phyloP scores from a whole-genome alignment of 805 yeast genomes.

The Kazachstania bromeliacearum region DNA sequence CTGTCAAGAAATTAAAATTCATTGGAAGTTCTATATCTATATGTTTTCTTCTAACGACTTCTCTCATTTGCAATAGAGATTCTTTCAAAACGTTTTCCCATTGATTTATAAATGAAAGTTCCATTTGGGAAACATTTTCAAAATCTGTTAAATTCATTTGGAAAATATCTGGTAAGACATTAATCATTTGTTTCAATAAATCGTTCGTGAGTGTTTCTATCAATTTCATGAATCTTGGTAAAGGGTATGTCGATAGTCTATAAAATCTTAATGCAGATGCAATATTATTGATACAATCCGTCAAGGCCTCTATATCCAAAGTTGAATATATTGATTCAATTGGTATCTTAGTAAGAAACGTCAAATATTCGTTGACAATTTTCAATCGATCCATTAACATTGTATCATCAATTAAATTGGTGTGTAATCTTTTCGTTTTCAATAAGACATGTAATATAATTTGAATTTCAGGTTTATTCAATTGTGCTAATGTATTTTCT shows the following conservation, averaged over 20 bases:
- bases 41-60: slow-evolving; percentile 45
- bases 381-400: slow-evolving; percentile 49
- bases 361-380: slow-evolving; percentile 46
- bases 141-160: slow-evolving; percentile 32
- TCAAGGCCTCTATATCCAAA: slow-evolving; percentile 36
- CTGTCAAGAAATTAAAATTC: slow-evolving; percentile 22
- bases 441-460: slow-evolving; percentile 52
- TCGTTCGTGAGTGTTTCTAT: slow-evolving; percentile 58
- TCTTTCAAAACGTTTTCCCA: slow-evolving; percentile 46
- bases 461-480: slow-evolving; percentile 43
- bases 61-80: slow-evolving; percentile 44
- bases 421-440: slow-evolving; percentile 59
- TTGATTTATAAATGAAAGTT: slow-evolving; percentile 32
- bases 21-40: neutral
- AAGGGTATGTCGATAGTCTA: slow-evolving; percentile 51
- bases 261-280: slow-evolving; percentile 59
- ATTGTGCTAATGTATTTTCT: slow-evolving; percentile 45
- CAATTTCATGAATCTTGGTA: slow-evolving; percentile 52
- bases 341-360: slow-evolving; percentile 63
- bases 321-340: slow-evolving; percentile 47
- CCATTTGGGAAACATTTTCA: slow-evolving; percentile 18
- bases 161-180: slow-evolving; percentile 39
- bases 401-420: slow-evolving; percentile 55
- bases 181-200: slow-evolving; percentile 36
- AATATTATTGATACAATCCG: slow-evolving; percentile 36